Evolutionary conservation across 2,329 filamentous ascomycete genomes (phyloP), one percentile per base, ranked within the genome.

Genomic region (Fusarium redolens): DNA sequence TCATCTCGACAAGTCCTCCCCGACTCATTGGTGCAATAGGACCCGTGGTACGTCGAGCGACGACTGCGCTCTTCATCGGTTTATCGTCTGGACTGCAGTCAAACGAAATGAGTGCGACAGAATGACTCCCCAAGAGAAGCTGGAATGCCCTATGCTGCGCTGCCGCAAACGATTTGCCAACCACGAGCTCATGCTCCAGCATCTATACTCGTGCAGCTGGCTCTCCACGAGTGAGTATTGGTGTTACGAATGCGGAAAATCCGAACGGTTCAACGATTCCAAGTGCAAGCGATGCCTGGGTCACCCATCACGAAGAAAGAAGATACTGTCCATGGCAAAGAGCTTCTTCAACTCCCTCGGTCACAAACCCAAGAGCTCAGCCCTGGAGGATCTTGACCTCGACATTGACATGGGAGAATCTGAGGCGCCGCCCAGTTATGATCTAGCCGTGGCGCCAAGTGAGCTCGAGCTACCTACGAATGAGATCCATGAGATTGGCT

Each of bases 81-180:
- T 90, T 79, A 85, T 89, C 72, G 86, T 87, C 57, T 89, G 88
- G 87, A 85, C 84, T 38, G 88, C 87, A 50, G 82, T 88, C 70
- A 86, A 87, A 77, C 86, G 87, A 74, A 89, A 89, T 79, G 82
- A 81, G 35, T 87, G 83, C 59, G 69, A 78, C 45, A 83, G 82
- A 59, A 87, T 88, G 82, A 84, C 83, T 13, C 76, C 81, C 30
- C 83, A 82, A 73, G 85, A 89, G 70, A 85, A 83, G 63, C 80
- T 86, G 43, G 84, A 85, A 71, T 90, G 87, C 67, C 88, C 88
- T 20, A 79, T 89, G 68, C 76, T 88, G 43, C 83, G 83, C 43
- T 90, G 87, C 76, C 83, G 84, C 48, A 83, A 85, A 72, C 83
- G 79, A 13, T 88, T 88, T 75, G 77, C 82, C 20, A 83, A 84